A percentile compares a stretch with the other conserved stretches of the same genome.
phyloP scores from a whole-genome alignment of 2,329 filamentous ascomycete species.

The Fragosphaeria purpurea region DNA sequence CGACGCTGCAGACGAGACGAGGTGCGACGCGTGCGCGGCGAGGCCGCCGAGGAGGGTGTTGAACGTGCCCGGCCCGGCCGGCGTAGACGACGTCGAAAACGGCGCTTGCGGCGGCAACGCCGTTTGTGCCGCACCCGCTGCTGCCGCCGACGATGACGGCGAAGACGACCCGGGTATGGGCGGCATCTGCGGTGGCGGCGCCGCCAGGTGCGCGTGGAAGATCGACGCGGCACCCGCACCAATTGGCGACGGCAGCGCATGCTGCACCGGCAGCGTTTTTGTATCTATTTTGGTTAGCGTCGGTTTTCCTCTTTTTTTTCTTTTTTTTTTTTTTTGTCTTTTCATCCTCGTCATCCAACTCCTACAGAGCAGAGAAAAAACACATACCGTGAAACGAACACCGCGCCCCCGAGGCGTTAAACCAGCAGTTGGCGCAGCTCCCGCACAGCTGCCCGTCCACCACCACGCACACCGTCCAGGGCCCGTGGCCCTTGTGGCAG shows the following conservation, averaged over 20 bases:
- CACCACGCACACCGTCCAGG: conserved; percentile 50
- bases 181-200: no score
- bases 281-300: conserved; percentile 2
- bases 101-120: not conserved
- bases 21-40: no score
- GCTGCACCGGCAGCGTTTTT: conserved; percentile 26
- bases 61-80: not conserved
- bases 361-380: not conserved
- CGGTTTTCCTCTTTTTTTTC: no score
- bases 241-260: conserved; percentile 21
- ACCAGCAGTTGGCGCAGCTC: conserved; percentile 55
- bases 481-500: conserved; percentile 50
- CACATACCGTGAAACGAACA: conserved; percentile 49
- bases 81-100: conserved; percentile 4
- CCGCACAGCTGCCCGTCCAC: conserved; percentile 51
- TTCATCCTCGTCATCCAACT: no score
- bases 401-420: conserved; percentile 48
- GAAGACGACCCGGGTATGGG: conserved; percentile 15
- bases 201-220: conserved; percentile 17
- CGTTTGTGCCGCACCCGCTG: conserved; percentile 2
- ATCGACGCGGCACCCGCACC: no score
- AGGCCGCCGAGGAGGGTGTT: no score
- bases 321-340: conserved; percentile 20
- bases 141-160: not conserved
- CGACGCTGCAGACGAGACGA: no score